phyloP scores from a whole-genome alignment of 2,329 filamentous ascomycete species.

The Fusarium kyushuense region DNA sequence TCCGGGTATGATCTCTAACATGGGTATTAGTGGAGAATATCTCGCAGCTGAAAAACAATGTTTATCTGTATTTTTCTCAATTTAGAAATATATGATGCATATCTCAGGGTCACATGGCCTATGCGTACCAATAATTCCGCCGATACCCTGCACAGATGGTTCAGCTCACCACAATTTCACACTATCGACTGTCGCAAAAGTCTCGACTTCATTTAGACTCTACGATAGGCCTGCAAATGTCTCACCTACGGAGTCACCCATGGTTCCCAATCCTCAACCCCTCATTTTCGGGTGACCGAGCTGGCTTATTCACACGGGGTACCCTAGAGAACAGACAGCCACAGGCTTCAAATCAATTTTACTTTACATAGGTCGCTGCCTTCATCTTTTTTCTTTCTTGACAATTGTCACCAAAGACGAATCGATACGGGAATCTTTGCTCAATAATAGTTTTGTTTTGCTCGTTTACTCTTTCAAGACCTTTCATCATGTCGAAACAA shows the following conservation, averaged over 20 bases:
- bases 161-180: not conserved
- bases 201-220: not conserved
- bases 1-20: not conserved
- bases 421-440: too few species aligned
- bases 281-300: not conserved
- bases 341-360: not conserved
- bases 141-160: too few species aligned
- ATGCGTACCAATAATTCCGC: too few species aligned
- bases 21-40: too few species aligned
- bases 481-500: not conserved
- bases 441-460: too few species aligned
- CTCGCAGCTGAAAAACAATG: too few species aligned
- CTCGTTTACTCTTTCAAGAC: too few species aligned
- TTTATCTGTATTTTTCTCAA: too few species aligned
- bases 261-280: not conserved
- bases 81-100: too few species aligned
- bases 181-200: not conserved
- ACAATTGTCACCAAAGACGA: not conserved
- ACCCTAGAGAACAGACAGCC: not conserved
- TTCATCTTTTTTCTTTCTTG: not conserved
- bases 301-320: not conserved
- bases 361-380: not conserved
- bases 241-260: fast-evolving
- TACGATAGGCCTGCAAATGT: not conserved
- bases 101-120: too few species aligned